Base-by-base conservation (phyloP, 2,329 filamentous ascomycete species). In the Phaeosphaeria sp. region DNA sequence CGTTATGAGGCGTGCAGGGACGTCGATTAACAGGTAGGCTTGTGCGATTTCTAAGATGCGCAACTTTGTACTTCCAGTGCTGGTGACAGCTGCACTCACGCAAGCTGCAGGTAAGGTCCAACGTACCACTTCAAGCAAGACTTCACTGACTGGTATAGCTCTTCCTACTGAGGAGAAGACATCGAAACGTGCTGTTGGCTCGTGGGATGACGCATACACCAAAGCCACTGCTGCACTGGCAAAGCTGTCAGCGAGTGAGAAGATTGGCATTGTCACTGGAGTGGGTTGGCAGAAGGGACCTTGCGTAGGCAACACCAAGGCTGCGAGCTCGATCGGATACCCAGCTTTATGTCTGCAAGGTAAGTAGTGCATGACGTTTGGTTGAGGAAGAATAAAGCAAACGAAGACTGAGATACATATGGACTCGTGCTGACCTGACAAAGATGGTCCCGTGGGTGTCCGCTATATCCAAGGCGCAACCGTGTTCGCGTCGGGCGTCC, bases 341-440 rank as follows among this genome's bases (percentile, higher is more conserved):
- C 74, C 75, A 3, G 72, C 72, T 3, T 69, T 79, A 10, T 79
- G 77, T 64, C 63, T 79, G 23, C 76, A 78, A 61, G 75, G 77
- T 65, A 59, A 68, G 72, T 18, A 66, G 17, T 18, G 22, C 6
- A 30, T 23, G 10, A 27, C 20, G 11, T 43, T 6, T 11, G 20
- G 41, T 5, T 3, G n/a, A 6, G 6, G 41, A 43, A 36, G 13
- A 33, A 17, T 42, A 22, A 5, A 30, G 5, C 25, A 30, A 6
- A 30, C 5, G 13, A 36, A 7, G 9, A 36, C 30, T 3, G 7
- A 11, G 13, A 36, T 6, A 36, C 30, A 36, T 36, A 3, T 3
- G 11, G 13, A 36, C 11, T 7, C 30, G 15, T 39, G 44, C 58
- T 66, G 44, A 66, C 46, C 36, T 15, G 11, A 23, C 46, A 55